Conservation (phyloP, 805 yeast species). For the Hanseniaspora singularis region DNA sequence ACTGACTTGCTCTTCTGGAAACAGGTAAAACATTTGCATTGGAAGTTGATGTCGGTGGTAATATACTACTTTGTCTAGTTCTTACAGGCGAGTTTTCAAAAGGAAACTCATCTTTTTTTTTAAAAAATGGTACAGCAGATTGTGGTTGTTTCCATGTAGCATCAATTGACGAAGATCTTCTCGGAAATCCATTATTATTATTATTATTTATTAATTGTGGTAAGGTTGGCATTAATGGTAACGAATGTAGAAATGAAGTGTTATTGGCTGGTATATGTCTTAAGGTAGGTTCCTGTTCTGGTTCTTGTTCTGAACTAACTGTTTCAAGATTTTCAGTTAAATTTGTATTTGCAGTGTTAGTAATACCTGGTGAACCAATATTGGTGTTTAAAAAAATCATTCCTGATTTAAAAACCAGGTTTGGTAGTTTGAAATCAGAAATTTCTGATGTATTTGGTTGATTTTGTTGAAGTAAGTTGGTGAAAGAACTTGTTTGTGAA, state of each 20-base stretch:
- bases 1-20: constrained; percentile 11
- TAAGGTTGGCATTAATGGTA: not conserved
- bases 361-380: not conserved
- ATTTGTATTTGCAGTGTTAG: not conserved
- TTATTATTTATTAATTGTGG: not conserved
- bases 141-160: not conserved
- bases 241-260: not conserved
- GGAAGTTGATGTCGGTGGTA: not conserved
- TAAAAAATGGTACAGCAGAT: not conserved
- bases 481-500: too few species aligned
- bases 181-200: not conserved
- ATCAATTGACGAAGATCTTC: not conserved
- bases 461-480: too few species aligned
- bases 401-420: not conserved
- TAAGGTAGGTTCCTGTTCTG: too few species aligned
- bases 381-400: not conserved
- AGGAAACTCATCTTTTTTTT: not conserved
- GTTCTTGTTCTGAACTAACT: too few species aligned
- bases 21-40: not conserved
- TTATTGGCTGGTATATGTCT: too few species aligned
- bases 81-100: not conserved
- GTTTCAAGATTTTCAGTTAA: too few species aligned
- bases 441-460: not conserved
- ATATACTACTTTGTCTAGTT: constrained; percentile 10
- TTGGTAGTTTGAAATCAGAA: constrained; percentile 3